Evolutionary conservation across 345 rosid genomes (phyloP), one percentile per base, ranked within the genome.

Genomic region (Citrus hindsii): DNA sequence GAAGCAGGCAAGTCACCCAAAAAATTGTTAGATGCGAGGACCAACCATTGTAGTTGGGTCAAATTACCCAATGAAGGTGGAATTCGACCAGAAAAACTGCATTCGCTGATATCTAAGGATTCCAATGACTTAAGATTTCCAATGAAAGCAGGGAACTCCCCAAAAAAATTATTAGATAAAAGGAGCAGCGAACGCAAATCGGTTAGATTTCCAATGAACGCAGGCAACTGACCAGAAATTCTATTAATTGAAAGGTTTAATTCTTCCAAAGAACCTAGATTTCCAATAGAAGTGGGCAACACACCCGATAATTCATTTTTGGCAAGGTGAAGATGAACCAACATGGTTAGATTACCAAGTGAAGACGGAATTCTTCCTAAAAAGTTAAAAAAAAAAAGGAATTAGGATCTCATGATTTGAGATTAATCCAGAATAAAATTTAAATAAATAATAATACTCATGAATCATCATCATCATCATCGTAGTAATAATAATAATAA

Each of bases 331-430:
- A 67, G 25, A 4, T 38, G 18, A 14, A n/a, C 8, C 2, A 67
- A 28, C 7, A 10, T 37, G 7, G 55, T 68, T 4, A 68, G 72
- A 24, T 68, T 65, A 27, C 71, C 60, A 7, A 8, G 16, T 66
- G 63, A 82, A 69, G 74, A 66, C 0, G 79, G 79, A 30, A 75
- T 69, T 37, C 22, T 16, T 3, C n/a, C 71, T 62, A 27, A 7
- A 38, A 38, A 38, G 9, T 38, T 38, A 78, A 62, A 68, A 70
- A 1, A 76, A 76, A 30, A 7, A 7, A 38, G 40, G 9, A 38
- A 38, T 38, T 7, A 38, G 9, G 9, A 7, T 38, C 40, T 38
- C 40, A 7, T 7, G 9, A 38, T 38, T 38, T 38, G 40, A 38
- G 40, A 7, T 7, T 38, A 38, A 38, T 38, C 9, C 9, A 38